A percentile compares a stretch with the other conserved stretches of the same genome.
Evolutionary conservation across 2,329 filamentous ascomycete species (phyloP).

Genomic region (Claviceps digitariae): DNA sequence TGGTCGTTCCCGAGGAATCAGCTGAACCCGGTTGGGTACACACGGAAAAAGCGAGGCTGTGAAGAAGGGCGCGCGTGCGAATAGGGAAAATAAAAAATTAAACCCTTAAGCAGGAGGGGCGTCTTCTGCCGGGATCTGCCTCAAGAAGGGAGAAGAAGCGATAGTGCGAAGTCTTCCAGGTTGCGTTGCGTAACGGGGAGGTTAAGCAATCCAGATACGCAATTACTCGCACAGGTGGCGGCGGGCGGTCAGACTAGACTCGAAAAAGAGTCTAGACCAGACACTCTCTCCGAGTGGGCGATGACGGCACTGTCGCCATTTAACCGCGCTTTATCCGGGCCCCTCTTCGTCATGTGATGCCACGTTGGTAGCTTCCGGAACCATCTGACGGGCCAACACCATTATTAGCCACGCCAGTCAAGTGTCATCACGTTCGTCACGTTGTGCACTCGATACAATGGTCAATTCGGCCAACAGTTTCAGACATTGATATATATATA

Average conservation of each 20-base stretch:
- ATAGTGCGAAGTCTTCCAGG: background rate
- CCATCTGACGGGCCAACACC: background rate
- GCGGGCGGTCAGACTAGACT: too few relatives aligned
- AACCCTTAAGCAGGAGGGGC: background rate
- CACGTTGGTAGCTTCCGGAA: conserved; percentile 3
- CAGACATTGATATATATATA: too few relatives aligned
- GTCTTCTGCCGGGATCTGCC: background rate
- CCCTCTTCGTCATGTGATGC: conserved; percentile 18
- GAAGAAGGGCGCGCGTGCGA: background rate
- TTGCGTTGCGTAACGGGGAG: background rate
- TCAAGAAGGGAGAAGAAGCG: background rate
- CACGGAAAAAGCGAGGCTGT: conserved; percentile 1
- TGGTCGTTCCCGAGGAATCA: background rate
- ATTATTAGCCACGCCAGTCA: background rate
- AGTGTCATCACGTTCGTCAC: background rate
- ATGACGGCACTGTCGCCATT: conserved; percentile 20
- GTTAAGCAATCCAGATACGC: background rate
- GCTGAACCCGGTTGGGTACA: background rate
- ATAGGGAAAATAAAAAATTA: background rate
- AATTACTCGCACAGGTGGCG: background rate
- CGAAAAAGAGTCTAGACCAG: too few relatives aligned
- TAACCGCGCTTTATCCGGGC: conserved; percentile 15
- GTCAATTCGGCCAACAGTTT: too few relatives aligned
- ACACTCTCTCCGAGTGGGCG: conserved; percentile 4
- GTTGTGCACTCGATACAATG: background rate